Evolutionary conservation across 176 grass and related monocot species (phyloP), one percentile per base, ranked within the genome.

Genomic region (Stipa capillata): DNA sequence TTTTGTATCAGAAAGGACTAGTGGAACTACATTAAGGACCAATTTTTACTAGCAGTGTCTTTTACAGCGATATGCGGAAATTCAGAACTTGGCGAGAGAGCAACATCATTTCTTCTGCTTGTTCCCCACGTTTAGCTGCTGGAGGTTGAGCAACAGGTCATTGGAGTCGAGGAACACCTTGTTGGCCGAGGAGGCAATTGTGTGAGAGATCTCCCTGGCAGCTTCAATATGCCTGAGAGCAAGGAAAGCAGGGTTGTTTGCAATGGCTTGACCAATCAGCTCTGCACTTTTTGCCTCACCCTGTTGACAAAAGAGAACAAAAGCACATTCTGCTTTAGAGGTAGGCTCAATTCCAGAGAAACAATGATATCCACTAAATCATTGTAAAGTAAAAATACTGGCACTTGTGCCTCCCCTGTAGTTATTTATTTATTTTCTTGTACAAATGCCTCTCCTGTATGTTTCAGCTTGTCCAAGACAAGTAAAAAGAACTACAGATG

Each of bases 261-360:
- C 69, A 17, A 97, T 91, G 41, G 94, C 94, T 64, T 91, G 74
- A 34, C 94, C 94, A 64, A 97, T 93, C 43, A 97, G 84, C 70
- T 97, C 84, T 2, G 94, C 91, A 84, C 91, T 90, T 84, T 94
- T 94, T 23, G 89, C 91, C 71, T 97, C 94, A 72, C 87, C 89
- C 91, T 97, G 61, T 86, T 56, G 41, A 57, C 18, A 32, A 73
- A 25, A 58, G 1, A 47, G 16, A 17, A 7, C 18, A 18, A 72
- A n/a, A 80, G 14, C 20, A 86, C 2, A 28, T 73, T 8, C 13
- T 58, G 68, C 45, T 74, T 68, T 13, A 50, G 29, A 44, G 21
- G 4, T 23, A 25, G 8, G 43, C 29, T 75, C 7, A 45, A 37
- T 42, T 15, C 20, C 20, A 2, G 5, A 72, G 7, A 53, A 5